Evolutionary conservation across 1,139 yeast genomes (phyloP).

Genomic region (Kodamaea anthophila): DNA sequence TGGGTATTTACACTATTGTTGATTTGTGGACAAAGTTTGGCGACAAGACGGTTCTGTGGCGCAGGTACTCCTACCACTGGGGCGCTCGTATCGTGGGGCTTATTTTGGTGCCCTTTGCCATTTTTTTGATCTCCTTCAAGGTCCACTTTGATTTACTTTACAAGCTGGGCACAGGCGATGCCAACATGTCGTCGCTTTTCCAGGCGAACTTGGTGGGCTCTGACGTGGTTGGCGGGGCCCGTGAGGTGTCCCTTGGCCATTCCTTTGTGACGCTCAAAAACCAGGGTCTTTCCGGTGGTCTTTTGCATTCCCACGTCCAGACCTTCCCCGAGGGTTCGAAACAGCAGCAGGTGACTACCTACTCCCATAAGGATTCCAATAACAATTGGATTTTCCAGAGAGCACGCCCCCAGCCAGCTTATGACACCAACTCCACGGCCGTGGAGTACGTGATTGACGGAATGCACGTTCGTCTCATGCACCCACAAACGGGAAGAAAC

Average conservation of each 20-base stretch:
- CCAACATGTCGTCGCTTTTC: constrained; percentile 93
- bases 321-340: constrained; percentile 90
- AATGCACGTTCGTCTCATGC: constrained; percentile 70
- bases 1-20: constrained; percentile 69
- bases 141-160: constrained; percentile 68
- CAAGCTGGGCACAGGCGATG: constrained; percentile 89
- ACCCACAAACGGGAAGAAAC: constrained; percentile 78
- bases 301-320: constrained; percentile 92
- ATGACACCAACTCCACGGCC: constrained; percentile 46
- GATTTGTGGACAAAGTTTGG: constrained; percentile 69
- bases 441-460: constrained; percentile 65
- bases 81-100: constrained; percentile 53
- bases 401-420: constrained; percentile 53
- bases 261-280: constrained; percentile 77
- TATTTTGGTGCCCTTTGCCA: constrained; percentile 54
- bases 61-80: constrained; percentile 57
- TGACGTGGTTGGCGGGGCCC: constrained; percentile 77
- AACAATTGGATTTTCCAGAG: constrained; percentile 87
- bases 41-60: constrained; percentile 47
- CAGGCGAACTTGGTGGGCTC: constrained; percentile 88
- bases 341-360: constrained; percentile 95
- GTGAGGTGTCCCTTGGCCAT: constrained; percentile 76
- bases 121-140: constrained; percentile 62
- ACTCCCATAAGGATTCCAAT: constrained; percentile 86
- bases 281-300: constrained; percentile 88